These are phyloP conservation scores for Nymphaea colorata DNA, from an alignment of 164 flowering plant species.

Conservation along the genomic window DNA sequence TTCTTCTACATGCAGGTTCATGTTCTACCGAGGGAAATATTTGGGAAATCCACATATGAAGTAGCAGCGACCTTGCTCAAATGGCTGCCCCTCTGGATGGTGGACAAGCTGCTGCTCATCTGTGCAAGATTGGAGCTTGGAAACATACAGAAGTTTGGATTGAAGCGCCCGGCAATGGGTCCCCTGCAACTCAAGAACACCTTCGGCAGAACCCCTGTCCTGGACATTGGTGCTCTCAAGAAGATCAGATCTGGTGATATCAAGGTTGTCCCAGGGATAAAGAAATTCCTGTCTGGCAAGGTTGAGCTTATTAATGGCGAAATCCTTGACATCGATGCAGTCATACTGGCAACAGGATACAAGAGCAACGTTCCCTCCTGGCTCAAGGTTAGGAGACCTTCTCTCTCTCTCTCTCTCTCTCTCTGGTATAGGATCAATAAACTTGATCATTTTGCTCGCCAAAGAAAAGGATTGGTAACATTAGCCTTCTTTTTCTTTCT, in stretches of 20 bases:
- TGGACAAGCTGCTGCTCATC: conserved; percentile 45
- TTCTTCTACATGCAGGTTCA: conserved; percentile 37
- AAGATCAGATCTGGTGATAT: conserved; percentile 72
- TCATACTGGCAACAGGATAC: conserved; percentile 78
- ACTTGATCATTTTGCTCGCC: not conserved
- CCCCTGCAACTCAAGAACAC: conserved; percentile 64
- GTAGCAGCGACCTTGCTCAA: conserved; percentile 35
- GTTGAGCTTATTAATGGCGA: conserved; percentile 63
- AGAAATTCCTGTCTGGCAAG: conserved; percentile 23
- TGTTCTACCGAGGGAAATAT: conserved; percentile 66
- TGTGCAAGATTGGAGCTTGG: conserved; percentile 54
- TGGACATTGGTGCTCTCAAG: conserved; percentile 65
- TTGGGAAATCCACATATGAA: conserved; percentile 61
- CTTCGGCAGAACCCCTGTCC: conserved; percentile 67
- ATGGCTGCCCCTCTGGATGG: conserved; percentile 57
- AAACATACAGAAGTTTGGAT: conserved; percentile 43
- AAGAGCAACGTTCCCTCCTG: conserved; percentile 89
- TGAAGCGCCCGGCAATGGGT: conserved; percentile 56
- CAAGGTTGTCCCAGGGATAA: conserved; percentile 63
- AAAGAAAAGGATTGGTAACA: too few relatives aligned
- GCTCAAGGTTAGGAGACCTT: conserved; percentile 46
- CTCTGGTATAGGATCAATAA: not conserved
- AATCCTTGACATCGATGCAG: conserved; percentile 46
- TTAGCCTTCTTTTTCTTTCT: too few relatives aligned
- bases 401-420: not conserved